Percentiles rank a stretch among this genome's conserved stretches.
Conservation (phyloP, 225 moss, liverwort and hornwort genomes). For the Sphagnum contortum region DNA sequence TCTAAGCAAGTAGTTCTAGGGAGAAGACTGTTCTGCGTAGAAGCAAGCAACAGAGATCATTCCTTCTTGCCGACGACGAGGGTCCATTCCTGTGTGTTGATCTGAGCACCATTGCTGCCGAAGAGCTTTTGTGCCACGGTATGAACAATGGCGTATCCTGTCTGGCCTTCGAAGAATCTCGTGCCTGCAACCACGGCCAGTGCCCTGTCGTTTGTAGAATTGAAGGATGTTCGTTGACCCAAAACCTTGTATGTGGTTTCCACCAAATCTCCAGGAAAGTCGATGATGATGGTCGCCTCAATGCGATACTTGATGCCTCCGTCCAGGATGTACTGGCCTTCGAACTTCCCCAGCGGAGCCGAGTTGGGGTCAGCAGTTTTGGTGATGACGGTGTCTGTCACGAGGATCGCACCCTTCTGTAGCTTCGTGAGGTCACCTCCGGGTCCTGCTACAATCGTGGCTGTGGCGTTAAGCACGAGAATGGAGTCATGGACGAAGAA, state of each 20-base stretch:
- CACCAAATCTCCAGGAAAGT: conserved; percentile 6
- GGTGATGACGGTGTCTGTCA: conserved; percentile 5
- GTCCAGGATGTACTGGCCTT: conserved; percentile 3
- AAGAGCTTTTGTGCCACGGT: conserved; percentile 1
- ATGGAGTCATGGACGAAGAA: conserved; percentile 1
- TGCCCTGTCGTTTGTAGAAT: too few species aligned
- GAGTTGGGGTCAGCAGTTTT: conserved; percentile 5
- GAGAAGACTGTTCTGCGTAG: too few species aligned
- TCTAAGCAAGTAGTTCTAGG: too few species aligned
- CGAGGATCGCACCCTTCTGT: neutral
- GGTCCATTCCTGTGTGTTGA: conserved; percentile 9
- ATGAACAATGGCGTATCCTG: neutral
- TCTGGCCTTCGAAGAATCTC: conserved; percentile 1
- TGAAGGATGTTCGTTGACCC: conserved; percentile 3
- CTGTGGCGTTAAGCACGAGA: neutral
- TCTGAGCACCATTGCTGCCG: too few species aligned
- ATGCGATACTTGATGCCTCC: conserved; percentile 3
- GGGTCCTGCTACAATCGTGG: neutral
- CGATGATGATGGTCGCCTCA: too few species aligned
- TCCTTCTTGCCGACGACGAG: conserved; percentile 5
- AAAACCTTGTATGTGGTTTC: conserved; percentile 7
- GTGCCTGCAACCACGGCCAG: conserved; percentile 10
- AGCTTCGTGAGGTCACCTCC: too few species aligned
- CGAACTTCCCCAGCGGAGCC: conserved; percentile 4
- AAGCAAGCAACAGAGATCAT: too few species aligned